phyloP scores from a whole-genome alignment of 345 rosid species.

The Citrus inodora region DNA sequence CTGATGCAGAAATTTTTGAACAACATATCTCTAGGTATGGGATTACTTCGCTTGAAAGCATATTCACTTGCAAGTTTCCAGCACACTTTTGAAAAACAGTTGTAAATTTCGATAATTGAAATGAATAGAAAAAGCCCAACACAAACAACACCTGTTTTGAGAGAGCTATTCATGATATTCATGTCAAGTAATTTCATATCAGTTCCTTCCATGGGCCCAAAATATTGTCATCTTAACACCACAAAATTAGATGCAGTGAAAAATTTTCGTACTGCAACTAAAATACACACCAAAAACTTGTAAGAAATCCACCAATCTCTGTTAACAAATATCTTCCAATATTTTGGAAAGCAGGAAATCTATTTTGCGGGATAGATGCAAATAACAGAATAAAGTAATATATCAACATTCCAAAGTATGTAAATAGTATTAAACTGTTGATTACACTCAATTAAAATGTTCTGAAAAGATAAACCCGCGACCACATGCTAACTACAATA shows the following conservation, averaged over 20 bases:
- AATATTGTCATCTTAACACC: neutral
- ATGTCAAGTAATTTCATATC: neutral
- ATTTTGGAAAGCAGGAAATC: neutral
- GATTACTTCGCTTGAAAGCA: neutral
- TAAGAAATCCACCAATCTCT: neutral
- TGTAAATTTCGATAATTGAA: neutral
- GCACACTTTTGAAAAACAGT: slow-evolving; percentile 7
- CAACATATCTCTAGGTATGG: neutral
- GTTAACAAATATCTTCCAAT: neutral
- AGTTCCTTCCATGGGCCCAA: neutral
- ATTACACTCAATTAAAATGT: neutral
- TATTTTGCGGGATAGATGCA: neutral
- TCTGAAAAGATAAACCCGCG: neutral
- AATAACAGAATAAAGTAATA: neutral
- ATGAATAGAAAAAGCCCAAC: neutral
- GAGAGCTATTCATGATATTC: neutral
- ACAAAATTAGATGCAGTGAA: neutral
- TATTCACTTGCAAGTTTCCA: neutral
- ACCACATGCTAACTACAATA: neutral
- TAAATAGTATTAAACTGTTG: neutral
- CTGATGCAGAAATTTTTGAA: neutral
- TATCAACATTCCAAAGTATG: neutral
- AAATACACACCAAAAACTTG: neutral
- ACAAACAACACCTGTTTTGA: neutral
- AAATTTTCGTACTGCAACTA: neutral